These are phyloP conservation scores for Lasiosphaeria hispida DNA, from an alignment of 495 filamentous ascomycete species.

Conservation along the genomic window DNA sequence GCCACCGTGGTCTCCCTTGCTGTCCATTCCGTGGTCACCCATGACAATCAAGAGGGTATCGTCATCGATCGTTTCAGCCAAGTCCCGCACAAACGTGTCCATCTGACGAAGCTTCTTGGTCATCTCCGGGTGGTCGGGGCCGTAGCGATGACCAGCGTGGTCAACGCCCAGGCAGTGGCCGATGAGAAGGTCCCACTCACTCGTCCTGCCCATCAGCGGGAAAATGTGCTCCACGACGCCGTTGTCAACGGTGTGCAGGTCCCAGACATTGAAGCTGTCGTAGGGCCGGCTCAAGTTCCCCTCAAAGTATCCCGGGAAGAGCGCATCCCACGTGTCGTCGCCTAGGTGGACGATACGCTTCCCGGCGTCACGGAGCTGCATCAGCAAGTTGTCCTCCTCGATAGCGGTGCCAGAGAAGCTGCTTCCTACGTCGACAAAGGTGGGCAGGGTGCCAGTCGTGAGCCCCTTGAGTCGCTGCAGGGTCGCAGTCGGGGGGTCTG, in stretches of 20 bases:
- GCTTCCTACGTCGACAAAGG: constrained; percentile 88
- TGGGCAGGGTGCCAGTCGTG: constrained; percentile 92
- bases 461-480: constrained; percentile 89
- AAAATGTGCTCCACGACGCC: constrained; percentile 92
- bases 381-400: constrained; percentile 91
- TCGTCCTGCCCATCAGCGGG: constrained; percentile 67
- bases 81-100: constrained; percentile 70
- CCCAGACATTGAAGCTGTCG: constrained; percentile 98
- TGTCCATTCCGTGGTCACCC: constrained; percentile 98
- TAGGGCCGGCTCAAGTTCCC: constrained; percentile 78
- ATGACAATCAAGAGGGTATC: constrained; percentile 88
- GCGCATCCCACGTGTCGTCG: constrained; percentile 91
- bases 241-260: constrained; percentile 94
- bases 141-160: constrained; percentile 95
- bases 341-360: constrained; percentile 89
- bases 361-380: constrained; percentile 74
- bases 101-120: constrained; percentile 86
- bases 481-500: constrained; percentile 92
- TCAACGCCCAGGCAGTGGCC: constrained; percentile 95
- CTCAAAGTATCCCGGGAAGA: constrained; percentile 93
- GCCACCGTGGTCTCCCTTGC: constrained; percentile 94
- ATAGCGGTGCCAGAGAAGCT: constrained; percentile 97
- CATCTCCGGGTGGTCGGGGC: constrained; percentile 91
- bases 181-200: constrained; percentile 87
- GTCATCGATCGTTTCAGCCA: constrained; percentile 74